These are phyloP conservation scores for Suhomyces chickasaworum DNA, from an alignment of 1,139 yeast species.

Conservation along the genomic window DNA sequence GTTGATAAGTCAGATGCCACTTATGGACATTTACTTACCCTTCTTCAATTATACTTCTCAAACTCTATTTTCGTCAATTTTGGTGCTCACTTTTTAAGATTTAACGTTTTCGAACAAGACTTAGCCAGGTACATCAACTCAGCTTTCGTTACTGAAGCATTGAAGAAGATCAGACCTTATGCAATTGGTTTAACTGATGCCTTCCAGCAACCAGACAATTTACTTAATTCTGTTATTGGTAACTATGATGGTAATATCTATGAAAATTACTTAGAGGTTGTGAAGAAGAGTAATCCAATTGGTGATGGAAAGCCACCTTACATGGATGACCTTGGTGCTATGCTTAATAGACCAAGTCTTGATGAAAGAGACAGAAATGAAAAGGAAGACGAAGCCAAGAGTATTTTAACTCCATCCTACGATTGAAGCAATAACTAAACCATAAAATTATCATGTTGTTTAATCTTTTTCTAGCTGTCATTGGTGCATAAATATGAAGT, in stretches of 20 bases:
- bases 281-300: conserved; percentile 43
- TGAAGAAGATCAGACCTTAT: conserved; percentile 45
- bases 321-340: conserved; percentile 34
- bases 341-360: conserved; percentile 42
- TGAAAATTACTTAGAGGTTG: conserved; percentile 46
- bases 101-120: conserved; percentile 35
- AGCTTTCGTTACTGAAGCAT: conserved; percentile 36
- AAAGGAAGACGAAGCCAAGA: conserved; percentile 31
- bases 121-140: conserved; percentile 37
- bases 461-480: too few relatives aligned
- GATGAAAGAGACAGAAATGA: conserved; percentile 46
- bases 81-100: conserved; percentile 44
- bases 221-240: conserved; percentile 47
- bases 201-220: conserved; percentile 50
- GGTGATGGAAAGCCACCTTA: conserved; percentile 43
- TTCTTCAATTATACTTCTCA: conserved; percentile 27
- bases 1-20: conserved; percentile 20
- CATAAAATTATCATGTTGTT: too few relatives aligned
- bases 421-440: too few relatives aligned
- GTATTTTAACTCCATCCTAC: conserved; percentile 27
- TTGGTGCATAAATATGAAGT: too few relatives aligned
- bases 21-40: conserved; percentile 24
- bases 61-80: conserved; percentile 38
- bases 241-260: conserved; percentile 49
- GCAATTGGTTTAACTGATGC: conserved; percentile 50